Conservation (phyloP, 179 eudicot species). For the Amaranthus tricolor region DNA sequence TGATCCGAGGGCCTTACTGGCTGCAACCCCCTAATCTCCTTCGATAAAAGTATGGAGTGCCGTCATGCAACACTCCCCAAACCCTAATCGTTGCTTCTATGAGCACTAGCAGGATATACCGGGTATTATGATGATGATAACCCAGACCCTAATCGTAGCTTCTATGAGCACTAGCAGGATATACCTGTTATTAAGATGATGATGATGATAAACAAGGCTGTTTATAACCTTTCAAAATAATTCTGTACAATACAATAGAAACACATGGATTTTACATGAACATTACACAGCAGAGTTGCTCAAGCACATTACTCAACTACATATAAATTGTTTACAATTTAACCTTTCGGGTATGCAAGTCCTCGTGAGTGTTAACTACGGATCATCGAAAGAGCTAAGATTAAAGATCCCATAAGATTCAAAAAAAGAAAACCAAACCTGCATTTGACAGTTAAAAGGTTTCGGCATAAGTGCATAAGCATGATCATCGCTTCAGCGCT, state of each 20-base stretch:
- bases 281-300: background rate
- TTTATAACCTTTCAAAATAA: background rate
- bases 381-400: background rate
- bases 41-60: too few relatives aligned
- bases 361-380: background rate
- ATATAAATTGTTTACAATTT: background rate
- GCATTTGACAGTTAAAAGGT: background rate
- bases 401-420: background rate
- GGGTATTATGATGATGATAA: too few relatives aligned
- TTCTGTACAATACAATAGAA: slow-evolving; percentile 5
- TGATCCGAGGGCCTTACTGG: too few relatives aligned
- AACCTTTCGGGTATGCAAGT: background rate
- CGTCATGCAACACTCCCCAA: too few relatives aligned
- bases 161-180: too few relatives aligned
- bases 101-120: too few relatives aligned
- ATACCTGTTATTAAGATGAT: too few relatives aligned
- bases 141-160: too few relatives aligned
- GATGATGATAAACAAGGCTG: background rate
- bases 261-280: background rate
- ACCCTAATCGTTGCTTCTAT: too few relatives aligned
- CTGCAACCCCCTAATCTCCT: too few relatives aligned
- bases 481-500: slow-evolving; percentile 15
- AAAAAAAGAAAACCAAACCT: background rate
- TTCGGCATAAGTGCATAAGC: background rate
- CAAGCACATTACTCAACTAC: background rate